Evolutionary conservation across 2,329 filamentous ascomycete genomes (phyloP).

Genomic region (Aspergillus fumigatus): DNA sequence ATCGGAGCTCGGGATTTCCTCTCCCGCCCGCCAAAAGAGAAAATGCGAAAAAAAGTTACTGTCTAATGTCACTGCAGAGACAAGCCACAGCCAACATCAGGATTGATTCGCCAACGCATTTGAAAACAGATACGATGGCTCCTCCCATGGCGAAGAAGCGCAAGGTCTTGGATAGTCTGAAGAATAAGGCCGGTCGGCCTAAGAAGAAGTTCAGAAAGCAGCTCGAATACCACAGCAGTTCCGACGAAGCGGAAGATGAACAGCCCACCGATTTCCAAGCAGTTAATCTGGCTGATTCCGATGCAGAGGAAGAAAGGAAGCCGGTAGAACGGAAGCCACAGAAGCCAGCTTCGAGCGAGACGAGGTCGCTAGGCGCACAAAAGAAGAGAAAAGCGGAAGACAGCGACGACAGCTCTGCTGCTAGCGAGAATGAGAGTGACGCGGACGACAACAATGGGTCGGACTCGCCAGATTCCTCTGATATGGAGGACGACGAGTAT

Average conservation of each 20-base stretch:
- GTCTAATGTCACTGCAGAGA: neutral
- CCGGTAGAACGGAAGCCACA: conserved; percentile 16
- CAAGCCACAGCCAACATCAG: conserved; percentile 2
- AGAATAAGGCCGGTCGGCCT: conserved; percentile 47
- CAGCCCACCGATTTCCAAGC: conserved; percentile 44
- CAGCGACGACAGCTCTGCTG: conserved; percentile 17
- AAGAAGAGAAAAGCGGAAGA: conserved; percentile 13
- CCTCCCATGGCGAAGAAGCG: conserved; percentile 47
- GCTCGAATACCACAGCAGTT: conserved; percentile 58
- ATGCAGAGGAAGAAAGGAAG: conserved; percentile 31
- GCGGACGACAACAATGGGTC: conserved; percentile 24
- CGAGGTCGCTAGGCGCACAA: conserved; percentile 17
- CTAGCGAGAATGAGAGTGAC: conserved; percentile 26
- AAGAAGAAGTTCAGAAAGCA: conserved; percentile 61
- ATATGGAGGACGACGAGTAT: conserved; percentile 34
- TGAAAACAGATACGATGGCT: conserved; percentile 29
- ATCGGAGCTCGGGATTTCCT: conserved; percentile 25
- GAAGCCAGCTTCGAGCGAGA: conserved; percentile 10
- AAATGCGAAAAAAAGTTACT: conserved; percentile 15
- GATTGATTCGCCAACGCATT: neutral
- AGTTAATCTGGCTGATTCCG: conserved; percentile 47
- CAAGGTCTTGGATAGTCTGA: conserved; percentile 57
- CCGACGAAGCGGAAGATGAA: conserved; percentile 52
- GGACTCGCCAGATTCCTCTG: conserved; percentile 24
- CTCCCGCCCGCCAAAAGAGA: conserved; percentile 30